phyloP scores from a whole-genome alignment of 805 yeast species.

The Yarrowia sp. region DNA sequence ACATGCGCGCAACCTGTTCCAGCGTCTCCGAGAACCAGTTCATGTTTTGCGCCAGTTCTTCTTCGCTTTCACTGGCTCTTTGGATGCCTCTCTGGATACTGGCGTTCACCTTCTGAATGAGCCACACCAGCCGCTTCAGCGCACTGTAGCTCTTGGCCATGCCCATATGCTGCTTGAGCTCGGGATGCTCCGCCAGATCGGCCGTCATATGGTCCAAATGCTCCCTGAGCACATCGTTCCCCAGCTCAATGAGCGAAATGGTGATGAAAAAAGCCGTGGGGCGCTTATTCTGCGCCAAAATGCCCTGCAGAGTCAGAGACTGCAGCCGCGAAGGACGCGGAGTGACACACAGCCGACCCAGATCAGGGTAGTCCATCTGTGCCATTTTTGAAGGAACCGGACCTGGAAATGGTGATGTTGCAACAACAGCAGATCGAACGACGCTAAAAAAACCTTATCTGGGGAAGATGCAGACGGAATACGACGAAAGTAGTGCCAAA shows the following conservation, averaged over 20 bases:
- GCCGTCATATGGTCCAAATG: constrained; percentile 12
- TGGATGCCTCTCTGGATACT: not conserved
- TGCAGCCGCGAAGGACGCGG: not conserved
- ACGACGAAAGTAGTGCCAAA: too few relatives aligned
- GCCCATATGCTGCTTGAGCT: not conserved
- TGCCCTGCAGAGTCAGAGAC: constrained; percentile 6
- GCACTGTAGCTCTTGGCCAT: constrained; percentile 8
- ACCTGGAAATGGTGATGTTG: too few relatives aligned
- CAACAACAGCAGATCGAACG: too few relatives aligned
- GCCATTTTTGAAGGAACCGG: not conserved
- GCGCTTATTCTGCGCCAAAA: not conserved
- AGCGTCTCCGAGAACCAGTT: constrained; percentile 11
- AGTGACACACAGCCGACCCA: not conserved
- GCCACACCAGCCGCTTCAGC: constrained; percentile 10
- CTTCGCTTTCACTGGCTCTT: not conserved
- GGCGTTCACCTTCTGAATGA: not conserved
- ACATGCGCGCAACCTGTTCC: constrained; percentile 15
- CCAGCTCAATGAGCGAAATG: not conserved
- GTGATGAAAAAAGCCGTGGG: constrained; percentile 24
- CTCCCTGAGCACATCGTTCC: constrained; percentile 4
- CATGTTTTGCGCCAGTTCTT: not conserved
- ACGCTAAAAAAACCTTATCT: too few relatives aligned
- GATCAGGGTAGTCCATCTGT: constrained; percentile 5
- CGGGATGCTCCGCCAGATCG: constrained; percentile 10
- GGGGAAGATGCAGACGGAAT: too few relatives aligned